A percentile compares a stretch with the other conserved stretches of the same genome.
Conservation (phyloP, 2,329 filamentous ascomycete species). For the Clonostachys solani region DNA sequence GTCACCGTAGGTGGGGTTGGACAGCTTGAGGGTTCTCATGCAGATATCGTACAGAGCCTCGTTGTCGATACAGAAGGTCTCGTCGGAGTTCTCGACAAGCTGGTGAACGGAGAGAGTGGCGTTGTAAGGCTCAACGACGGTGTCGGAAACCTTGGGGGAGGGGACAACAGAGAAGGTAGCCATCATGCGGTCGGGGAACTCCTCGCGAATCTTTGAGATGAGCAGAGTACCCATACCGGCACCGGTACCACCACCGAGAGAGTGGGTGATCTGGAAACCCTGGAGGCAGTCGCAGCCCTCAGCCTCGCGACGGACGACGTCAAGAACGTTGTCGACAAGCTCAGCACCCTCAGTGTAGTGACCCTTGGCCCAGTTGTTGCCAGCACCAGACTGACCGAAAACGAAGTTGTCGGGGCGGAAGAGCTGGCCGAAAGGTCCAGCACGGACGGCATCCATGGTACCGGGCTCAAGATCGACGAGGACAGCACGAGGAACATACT, state of each 20-base stretch:
- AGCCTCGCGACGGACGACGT: conserved; percentile 97
- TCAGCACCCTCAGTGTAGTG: conserved; percentile 99
- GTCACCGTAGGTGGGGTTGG: conserved; percentile 97
- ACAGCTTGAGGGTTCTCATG: conserved; percentile 99
- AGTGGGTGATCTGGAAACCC: conserved; percentile 99
- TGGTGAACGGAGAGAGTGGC: conserved; percentile 98
- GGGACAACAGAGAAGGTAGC: conserved; percentile 98
- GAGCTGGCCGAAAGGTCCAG: conserved; percentile 96
- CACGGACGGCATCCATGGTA: conserved; percentile 99
- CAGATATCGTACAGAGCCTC: conserved; percentile 99
- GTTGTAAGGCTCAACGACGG: conserved; percentile 99
- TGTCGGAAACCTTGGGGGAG: conserved; percentile 99
- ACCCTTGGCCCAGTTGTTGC: conserved; percentile 99
- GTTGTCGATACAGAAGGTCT: conserved; percentile 99
- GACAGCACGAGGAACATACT: conserved; percentile 98
- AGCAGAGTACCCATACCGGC: conserved; percentile 99
- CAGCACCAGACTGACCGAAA: conserved; percentile 98
- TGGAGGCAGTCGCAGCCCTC: conserved; percentile 99
- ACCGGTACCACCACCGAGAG: conserved; percentile 99
- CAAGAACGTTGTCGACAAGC: conserved; percentile 95
- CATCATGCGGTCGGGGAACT: conserved; percentile 99
- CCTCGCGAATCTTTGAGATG: conserved; percentile 99
- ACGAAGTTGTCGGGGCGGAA: conserved; percentile 99
- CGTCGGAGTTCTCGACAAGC: conserved; percentile 99
- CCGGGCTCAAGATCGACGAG: conserved; percentile 99